Evolutionary conservation across 257 asterid genomes (phyloP), one percentile per base, ranked within the genome.

Genomic region (Solanum ossicruentum): DNA sequence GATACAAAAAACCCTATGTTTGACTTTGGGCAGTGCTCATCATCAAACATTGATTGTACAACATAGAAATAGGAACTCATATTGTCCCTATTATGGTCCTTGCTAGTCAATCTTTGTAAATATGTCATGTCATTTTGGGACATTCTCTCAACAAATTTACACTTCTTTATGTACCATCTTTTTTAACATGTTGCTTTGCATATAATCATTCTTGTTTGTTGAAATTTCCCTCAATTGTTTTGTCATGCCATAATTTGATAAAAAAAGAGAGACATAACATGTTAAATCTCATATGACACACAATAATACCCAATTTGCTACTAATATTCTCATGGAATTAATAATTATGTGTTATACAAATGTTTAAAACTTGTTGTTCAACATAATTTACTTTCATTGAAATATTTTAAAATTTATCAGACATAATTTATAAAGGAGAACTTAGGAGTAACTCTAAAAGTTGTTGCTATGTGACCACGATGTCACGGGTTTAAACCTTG

Each of bases 31-130:
- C 32, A 21, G 20, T 72, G 55, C 47, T 84, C 82, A 72, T 84
- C 82, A 57, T 71, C n/a, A 51, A 52, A 26, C 73, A 84, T 84
- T 83, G 69, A 83, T 83, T 83, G 85, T 67, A 83, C 66, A 32
- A 83, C 52, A 32, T 52, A 10, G 49, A 67, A 12, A 51, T 20
- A 51, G n/a, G 36, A 83, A 69, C 69, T 52, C 85, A 83, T 83
- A 32, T 83, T 67, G 85, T 83, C 85, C 52, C 81, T 57, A 66
- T 67, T 69, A 83, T 67, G 58, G 65, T 67, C 80, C 10, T 66
- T 83, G 39, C 0, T 66, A 51, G 80, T 83, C 80, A 83, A 83
- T 83, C 58, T 83, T 71, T 83, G 85, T 71, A 83, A 70, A 39
- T 66, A 41, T 61, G 84, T 82, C 84, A 41, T 83, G 80, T 83